Percentiles rank a stretch among this genome's conserved stretches.
Conservation (phyloP, 2,329 filamentous ascomycete genomes). For the Exophiala phaeomuriformis region DNA sequence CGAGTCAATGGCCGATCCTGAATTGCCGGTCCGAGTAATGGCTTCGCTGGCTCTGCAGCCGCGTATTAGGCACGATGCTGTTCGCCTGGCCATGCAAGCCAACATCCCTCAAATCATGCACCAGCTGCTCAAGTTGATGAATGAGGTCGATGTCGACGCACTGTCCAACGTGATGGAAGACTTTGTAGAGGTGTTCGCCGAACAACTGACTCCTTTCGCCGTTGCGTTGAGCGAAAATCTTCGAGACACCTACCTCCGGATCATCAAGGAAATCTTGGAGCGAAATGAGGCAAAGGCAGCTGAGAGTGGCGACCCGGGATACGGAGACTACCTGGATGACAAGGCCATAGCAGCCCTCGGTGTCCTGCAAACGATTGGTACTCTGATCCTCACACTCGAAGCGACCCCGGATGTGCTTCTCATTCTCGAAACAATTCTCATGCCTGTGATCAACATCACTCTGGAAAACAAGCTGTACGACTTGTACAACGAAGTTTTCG, state of each 20-base stretch:
- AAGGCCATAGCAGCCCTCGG: constrained; percentile 97
- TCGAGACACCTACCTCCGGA: constrained; percentile 89
- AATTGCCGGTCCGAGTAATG: constrained; percentile 86
- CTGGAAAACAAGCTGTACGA: constrained; percentile 97
- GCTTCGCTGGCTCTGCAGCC: constrained; percentile 90
- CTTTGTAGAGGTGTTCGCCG: constrained; percentile 97
- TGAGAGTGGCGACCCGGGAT: constrained; percentile 60
- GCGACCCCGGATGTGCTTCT: constrained; percentile 92
- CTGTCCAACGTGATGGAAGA: constrained; percentile 99
- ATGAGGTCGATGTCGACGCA: constrained; percentile 95
- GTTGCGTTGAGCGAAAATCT: constrained; percentile 93
- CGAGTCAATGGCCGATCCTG: constrained; percentile 92
- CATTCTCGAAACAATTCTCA: constrained; percentile 89
- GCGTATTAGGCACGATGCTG: constrained; percentile 88
- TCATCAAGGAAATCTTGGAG: constrained; percentile 83
- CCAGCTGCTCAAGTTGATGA: constrained; percentile 90
- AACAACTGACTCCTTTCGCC: constrained; percentile 91
- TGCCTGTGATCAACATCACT: constrained; percentile 94
- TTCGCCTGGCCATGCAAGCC: constrained; percentile 90
- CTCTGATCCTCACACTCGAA: constrained; percentile 90
- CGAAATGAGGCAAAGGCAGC: constrained; percentile 64
- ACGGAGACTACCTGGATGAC: constrained; percentile 89
- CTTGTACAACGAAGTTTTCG: constrained; percentile 95
- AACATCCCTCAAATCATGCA: constrained; percentile 99
- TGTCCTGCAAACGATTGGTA: constrained; percentile 94